phyloP scores from a whole-genome alignment of 176 grass and related monocot species.

The Saccharum spontaneum region DNA sequence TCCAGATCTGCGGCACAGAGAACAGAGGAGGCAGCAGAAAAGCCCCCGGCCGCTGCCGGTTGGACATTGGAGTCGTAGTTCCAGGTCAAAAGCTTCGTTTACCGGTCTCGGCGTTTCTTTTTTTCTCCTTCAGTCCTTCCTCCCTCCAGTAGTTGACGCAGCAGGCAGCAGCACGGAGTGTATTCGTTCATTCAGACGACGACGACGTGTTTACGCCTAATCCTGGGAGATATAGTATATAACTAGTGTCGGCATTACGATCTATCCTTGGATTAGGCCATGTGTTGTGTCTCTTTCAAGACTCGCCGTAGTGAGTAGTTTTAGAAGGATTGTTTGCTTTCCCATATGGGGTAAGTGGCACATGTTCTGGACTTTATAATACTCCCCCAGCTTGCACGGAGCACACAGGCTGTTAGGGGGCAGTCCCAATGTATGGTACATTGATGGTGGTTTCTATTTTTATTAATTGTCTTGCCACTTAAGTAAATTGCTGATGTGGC shows the following conservation, averaged over 20 bases:
- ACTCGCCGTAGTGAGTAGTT: neutral
- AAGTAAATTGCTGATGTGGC: too few relatives aligned
- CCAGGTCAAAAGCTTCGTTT: neutral
- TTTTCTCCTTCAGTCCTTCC: neutral
- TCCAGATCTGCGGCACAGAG: slow-evolving; percentile 7
- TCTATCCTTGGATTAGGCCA: neutral
- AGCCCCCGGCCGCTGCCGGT: neutral
- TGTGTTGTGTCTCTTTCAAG: neutral
- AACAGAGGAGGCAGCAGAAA: too few relatives aligned
- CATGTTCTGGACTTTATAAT: neutral
- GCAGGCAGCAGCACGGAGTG: neutral
- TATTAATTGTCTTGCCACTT: too few relatives aligned
- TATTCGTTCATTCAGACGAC: neutral
- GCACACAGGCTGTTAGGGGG: neutral
- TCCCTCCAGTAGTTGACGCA: neutral
- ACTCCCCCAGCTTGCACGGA: neutral
- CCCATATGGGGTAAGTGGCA: neutral
- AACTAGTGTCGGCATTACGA: neutral
- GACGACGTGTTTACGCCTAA: neutral
- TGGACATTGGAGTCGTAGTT: neutral
- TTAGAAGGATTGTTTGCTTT: neutral
- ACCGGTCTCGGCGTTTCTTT: neutral
- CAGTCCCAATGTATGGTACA: too few relatives aligned
- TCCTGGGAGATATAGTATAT: neutral
- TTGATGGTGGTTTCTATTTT: too few relatives aligned